A percentile compares a stretch with the other conserved stretches of the same genome.
Evolutionary conservation across 257 asterid genomes (phyloP).

Genomic region (Craterostigma plantagineum): DNA sequence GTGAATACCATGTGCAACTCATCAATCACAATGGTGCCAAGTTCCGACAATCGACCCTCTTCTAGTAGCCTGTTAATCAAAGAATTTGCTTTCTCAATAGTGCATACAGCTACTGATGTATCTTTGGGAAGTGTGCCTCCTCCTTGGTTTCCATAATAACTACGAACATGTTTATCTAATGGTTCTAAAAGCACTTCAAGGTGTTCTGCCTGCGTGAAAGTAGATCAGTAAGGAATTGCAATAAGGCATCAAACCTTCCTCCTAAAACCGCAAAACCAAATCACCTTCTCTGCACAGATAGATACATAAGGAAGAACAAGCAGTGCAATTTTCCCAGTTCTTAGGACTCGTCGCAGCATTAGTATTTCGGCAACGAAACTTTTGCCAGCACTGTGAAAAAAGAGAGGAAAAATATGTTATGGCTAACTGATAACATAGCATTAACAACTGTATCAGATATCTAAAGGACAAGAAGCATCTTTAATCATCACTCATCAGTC

Average conservation of each 20-base stretch:
- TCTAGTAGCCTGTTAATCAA: constrained; percentile 73
- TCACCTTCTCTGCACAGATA: constrained; percentile 89
- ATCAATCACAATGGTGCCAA: constrained; percentile 94
- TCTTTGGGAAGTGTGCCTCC: constrained; percentile 90
- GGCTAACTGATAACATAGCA: too few relatives aligned
- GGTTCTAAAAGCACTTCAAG: constrained; percentile 84
- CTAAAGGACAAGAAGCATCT: not conserved
- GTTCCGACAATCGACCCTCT: constrained; percentile 89
- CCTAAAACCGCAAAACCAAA: constrained; percentile 1
- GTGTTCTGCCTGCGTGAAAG: constrained; percentile 64
- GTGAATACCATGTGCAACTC: constrained; percentile 91
- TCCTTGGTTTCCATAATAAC: constrained; percentile 96
- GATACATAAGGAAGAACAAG: constrained; percentile 97
- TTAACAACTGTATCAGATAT: not conserved
- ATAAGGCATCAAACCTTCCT: too few relatives aligned
- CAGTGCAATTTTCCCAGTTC: constrained; percentile 75
- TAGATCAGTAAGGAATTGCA: too few relatives aligned
- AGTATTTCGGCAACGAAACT: constrained; percentile 95
- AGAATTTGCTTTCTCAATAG: constrained; percentile 95
- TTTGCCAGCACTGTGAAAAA: constrained; percentile 69
- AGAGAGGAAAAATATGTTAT: constrained; percentile 8
- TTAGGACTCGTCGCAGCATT: constrained; percentile 77
- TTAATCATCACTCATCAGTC: too few relatives aligned
- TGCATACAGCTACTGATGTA: constrained; percentile 87
- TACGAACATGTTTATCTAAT: constrained; percentile 67